phyloP scores from a whole-genome alignment of 306 rosid genomes.

The Trichosanthes cucumerina region DNA sequence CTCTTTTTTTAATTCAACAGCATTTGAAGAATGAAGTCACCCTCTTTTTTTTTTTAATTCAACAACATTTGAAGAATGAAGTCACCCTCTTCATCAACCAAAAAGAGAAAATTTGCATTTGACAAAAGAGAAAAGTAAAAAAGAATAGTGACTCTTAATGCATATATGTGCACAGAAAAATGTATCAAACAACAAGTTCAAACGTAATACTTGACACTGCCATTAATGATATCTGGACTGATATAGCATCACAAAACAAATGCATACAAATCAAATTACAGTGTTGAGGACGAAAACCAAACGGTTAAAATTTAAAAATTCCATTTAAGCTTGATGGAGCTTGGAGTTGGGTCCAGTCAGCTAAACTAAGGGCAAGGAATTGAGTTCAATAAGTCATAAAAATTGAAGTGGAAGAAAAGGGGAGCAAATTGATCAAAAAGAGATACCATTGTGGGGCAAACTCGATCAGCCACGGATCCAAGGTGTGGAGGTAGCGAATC shows the following conservation, averaged over 20 bases:
- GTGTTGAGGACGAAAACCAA: background rate
- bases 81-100: background rate
- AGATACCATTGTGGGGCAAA: background rate
- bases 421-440: background rate
- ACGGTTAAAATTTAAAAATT: background rate
- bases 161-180: background rate
- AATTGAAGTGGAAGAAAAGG: background rate
- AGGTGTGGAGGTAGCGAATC: background rate
- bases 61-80: no score
- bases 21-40: background rate
- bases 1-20: no score
- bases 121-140: background rate
- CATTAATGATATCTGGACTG: background rate
- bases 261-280: conserved; percentile 1
- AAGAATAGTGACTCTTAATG: background rate
- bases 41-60: no score
- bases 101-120: background rate
- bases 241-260: background rate
- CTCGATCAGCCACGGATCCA: conserved; percentile 10
- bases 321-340: background rate
- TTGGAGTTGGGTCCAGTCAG: background rate
- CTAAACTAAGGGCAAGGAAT: background rate
- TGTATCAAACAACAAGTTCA: background rate
- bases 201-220: background rate
- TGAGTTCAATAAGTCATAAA: background rate